Evolutionary conservation across 768 basidiomycete species (phyloP).

Genomic region (Rubroboletus satanas): DNA sequence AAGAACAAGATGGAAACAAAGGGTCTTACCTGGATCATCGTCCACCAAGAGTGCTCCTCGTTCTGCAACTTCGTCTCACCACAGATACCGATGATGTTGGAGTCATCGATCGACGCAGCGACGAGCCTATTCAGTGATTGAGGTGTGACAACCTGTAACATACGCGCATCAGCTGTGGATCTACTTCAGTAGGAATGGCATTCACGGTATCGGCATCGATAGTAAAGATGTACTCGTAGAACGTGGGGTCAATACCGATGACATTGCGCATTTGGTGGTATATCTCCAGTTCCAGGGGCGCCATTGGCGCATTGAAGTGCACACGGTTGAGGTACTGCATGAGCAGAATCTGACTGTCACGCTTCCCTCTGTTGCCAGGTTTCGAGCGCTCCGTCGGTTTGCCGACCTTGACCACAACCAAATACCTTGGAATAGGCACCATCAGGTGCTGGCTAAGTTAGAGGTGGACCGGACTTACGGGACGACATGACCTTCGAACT

Average conservation of each 20-base stretch:
- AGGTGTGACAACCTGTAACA: constrained; percentile 51
- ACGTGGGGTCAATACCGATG: constrained; percentile 70
- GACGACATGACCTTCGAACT: constrained; percentile 68
- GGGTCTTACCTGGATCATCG: constrained; percentile 61
- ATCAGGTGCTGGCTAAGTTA: neutral
- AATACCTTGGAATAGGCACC: constrained; percentile 37
- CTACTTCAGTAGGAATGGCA: neutral
- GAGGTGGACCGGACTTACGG: constrained; percentile 39
- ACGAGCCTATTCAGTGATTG: constrained; percentile 68
- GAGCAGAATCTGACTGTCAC: constrained; percentile 62
- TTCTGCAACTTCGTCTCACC: constrained; percentile 69
- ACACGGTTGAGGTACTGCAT: constrained; percentile 68
- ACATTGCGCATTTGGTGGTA: constrained; percentile 75
- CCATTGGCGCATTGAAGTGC: constrained; percentile 66
- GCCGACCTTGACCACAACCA: constrained; percentile 63
- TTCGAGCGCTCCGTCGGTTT: constrained; percentile 63
- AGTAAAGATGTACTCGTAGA: constrained; percentile 72
- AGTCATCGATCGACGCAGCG: constrained; percentile 56
- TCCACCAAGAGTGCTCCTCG: constrained; percentile 69
- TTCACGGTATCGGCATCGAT: constrained; percentile 65
- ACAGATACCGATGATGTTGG: constrained; percentile 62
- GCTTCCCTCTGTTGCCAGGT: constrained; percentile 66
- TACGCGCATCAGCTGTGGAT: constrained; percentile 11
- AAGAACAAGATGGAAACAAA: neutral
- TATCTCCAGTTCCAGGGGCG: constrained; percentile 63